A percentile compares a stretch with the other conserved stretches of the same genome.
Conservation (phyloP, 1,284 basidiomycete species). For the Mycena citricolor region DNA sequence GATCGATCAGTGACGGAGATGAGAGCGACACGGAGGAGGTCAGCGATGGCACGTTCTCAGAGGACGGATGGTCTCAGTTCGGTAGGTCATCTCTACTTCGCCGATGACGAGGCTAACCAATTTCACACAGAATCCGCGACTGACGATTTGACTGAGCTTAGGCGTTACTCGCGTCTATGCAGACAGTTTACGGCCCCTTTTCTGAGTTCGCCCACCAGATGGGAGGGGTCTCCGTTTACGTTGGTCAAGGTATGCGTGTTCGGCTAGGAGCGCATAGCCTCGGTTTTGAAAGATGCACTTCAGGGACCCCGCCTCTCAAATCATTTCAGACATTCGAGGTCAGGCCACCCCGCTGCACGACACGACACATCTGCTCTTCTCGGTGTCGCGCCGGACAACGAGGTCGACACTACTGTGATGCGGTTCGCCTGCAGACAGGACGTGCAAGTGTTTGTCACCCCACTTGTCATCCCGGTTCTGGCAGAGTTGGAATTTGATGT, state of each 20-base stretch:
- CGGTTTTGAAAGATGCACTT: background rate
- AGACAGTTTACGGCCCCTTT: slow-evolving; percentile 37
- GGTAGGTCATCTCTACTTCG: slow-evolving; percentile 27
- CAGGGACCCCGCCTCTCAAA: slow-evolving; percentile 1
- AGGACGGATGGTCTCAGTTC: slow-evolving; percentile 55
- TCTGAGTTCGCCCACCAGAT: slow-evolving; percentile 29
- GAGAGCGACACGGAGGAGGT: slow-evolving; percentile 76
- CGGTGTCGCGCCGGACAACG: slow-evolving; percentile 16
- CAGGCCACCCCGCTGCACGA: background rate
- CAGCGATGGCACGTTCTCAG: slow-evolving; percentile 51
- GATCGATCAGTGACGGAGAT: slow-evolving; percentile 63
- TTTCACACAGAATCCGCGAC: no score
- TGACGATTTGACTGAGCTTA: no score
- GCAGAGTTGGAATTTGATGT: slow-evolving; percentile 43
- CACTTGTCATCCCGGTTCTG: slow-evolving; percentile 41
- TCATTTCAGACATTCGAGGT: background rate
- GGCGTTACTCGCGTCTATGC: slow-evolving; percentile 38
- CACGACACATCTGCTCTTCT: background rate
- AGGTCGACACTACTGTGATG: slow-evolving; percentile 32
- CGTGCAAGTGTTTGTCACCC: slow-evolving; percentile 43
- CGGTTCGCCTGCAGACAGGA: slow-evolving; percentile 36
- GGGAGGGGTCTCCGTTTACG: slow-evolving; percentile 37
- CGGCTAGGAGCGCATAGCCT: no score
- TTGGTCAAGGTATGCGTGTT: slow-evolving; percentile 31
- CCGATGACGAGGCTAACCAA: no score